phyloP scores from a whole-genome alignment of 202 grass and related monocot species.

The Musa balbisiana region DNA sequence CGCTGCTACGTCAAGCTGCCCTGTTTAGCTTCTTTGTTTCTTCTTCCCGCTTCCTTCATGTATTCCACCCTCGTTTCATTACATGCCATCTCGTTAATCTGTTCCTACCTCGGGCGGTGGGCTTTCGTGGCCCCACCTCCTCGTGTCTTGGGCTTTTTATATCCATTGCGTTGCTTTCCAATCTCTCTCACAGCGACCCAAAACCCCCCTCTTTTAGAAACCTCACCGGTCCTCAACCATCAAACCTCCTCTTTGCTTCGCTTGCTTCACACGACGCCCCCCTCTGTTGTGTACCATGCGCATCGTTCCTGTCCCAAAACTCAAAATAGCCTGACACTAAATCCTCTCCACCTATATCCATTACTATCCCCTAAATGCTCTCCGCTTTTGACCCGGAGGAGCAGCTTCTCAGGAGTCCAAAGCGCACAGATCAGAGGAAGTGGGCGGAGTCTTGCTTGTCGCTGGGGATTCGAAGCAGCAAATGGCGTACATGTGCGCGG shows the following conservation, averaged over 20 bases:
- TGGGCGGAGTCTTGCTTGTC: not conserved
- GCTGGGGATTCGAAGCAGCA: not conserved
- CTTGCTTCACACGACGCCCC: not conserved
- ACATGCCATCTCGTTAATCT: not conserved
- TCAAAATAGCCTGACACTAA: not conserved
- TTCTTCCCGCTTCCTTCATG: too few relatives aligned
- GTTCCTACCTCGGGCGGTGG: not conserved
- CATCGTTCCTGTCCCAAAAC: not conserved
- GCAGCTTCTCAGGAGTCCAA: not conserved
- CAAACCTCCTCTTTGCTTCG: not conserved
- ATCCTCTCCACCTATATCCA: not conserved
- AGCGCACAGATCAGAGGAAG: not conserved
- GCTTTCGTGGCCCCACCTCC: not conserved
- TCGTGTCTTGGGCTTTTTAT: not conserved
- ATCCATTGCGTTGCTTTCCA: not conserved
- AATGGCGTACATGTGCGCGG: slow-evolving; percentile 99
- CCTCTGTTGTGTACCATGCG: too few relatives aligned
- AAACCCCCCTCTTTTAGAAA: not conserved
- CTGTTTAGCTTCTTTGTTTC: too few relatives aligned
- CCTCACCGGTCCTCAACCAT: too few relatives aligned
- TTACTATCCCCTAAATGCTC: too few relatives aligned
- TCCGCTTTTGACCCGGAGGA: too few relatives aligned
- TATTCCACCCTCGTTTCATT: too few relatives aligned
- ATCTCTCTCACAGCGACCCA: not conserved
- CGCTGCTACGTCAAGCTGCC: too few relatives aligned